Percentiles rank a stretch among this genome's conserved stretches.
These are phyloP conservation scores for Saccharomycopsis schoenii DNA, from an alignment of 805 yeast species.

Conservation along the genomic window DNA sequence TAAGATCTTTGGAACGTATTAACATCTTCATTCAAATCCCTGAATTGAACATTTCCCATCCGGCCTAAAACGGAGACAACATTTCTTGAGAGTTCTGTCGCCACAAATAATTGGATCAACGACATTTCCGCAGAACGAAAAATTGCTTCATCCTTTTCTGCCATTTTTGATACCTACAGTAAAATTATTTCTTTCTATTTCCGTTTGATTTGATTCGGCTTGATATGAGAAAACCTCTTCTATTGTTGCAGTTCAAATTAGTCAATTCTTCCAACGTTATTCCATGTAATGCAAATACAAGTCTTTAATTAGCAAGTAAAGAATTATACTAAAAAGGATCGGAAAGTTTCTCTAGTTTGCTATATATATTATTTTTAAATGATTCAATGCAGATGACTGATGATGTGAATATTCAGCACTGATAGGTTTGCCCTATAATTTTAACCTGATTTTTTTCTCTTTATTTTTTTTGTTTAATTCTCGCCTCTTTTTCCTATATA, in stretches of 20 bases:
- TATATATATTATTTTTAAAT: too few species aligned
- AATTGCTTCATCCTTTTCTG: constrained; percentile 12
- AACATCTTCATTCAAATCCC: constrained; percentile 76
- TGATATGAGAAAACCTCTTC: too few species aligned
- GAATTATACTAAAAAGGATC: too few species aligned
- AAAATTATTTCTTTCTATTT: not conserved
- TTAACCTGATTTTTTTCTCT: not conserved
- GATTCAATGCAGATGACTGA: too few species aligned
- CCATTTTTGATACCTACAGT: not conserved
- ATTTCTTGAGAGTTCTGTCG: constrained; percentile 83
- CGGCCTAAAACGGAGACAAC: constrained; percentile 82
- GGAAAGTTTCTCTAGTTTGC: too few species aligned
- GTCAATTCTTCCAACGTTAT: too few species aligned
- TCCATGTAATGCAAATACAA: too few species aligned
- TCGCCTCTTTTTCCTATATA: not conserved
- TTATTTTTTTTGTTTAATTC: too few species aligned
- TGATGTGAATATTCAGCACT: too few species aligned
- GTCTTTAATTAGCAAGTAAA: too few species aligned
- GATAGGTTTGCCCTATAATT: not conserved
- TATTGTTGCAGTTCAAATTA: too few species aligned
- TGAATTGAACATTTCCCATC: constrained; percentile 74
- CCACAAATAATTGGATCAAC: constrained; percentile 80
- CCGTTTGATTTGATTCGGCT: too few species aligned
- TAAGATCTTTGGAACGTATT: constrained; percentile 83
- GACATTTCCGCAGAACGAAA: constrained; percentile 93